Conservation (phyloP, 805 yeast genomes). For the Schizosaccharomyces octosporus region DNA sequence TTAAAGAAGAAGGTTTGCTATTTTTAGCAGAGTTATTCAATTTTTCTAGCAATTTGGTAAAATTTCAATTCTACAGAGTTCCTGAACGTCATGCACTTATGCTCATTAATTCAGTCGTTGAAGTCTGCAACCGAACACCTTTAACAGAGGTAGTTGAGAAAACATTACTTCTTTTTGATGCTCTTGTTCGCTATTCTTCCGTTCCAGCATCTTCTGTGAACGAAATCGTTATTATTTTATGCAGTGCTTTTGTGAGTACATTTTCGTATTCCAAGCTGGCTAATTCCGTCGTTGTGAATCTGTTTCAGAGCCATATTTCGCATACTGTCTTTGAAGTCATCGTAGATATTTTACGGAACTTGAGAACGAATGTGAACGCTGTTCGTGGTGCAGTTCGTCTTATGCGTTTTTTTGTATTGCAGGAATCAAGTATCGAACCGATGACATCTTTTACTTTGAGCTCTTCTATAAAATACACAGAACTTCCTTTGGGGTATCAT, state of each 20-base stretch:
- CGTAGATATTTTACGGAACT: conserved; percentile 13
- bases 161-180: conserved; percentile 20
- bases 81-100: conserved; percentile 18
- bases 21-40: conserved; percentile 14
- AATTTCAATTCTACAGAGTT: conserved; percentile 23
- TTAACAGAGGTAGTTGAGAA: conserved; percentile 16
- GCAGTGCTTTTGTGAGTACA: conserved; percentile 20
- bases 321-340: conserved; percentile 14
- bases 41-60: conserved; percentile 23
- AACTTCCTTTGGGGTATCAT: not conserved
- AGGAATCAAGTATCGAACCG: not conserved
- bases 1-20: conserved; percentile 7
- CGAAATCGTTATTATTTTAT: conserved; percentile 20
- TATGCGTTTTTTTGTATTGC: conserved; percentile 6
- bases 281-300: conserved; percentile 18
- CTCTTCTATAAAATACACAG: not conserved
- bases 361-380: conserved; percentile 11
- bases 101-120: conserved; percentile 16
- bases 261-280: conserved; percentile 16
- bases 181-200: conserved; percentile 22
- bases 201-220: conserved; percentile 21
- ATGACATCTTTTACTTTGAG: not conserved
- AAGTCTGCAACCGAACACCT: conserved; percentile 19
- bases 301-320: conserved; percentile 19
- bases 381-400: conserved; percentile 17